phyloP scores from a whole-genome alignment of 495 filamentous ascomycete genomes.

The Xylaria nigripes region DNA sequence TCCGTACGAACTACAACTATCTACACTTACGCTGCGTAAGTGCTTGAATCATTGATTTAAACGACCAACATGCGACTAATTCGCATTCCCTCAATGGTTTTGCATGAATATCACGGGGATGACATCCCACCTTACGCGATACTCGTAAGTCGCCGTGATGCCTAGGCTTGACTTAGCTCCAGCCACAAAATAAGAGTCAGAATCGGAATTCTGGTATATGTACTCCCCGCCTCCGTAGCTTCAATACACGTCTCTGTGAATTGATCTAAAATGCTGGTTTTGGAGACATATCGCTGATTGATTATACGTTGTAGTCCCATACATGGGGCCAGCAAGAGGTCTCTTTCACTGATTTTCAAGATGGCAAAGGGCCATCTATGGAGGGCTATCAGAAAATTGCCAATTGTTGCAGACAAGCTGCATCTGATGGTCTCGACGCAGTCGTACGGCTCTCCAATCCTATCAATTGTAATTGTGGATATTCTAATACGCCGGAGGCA shows the following conservation, averaged over 20 bases:
- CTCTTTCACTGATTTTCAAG: slow-evolving; percentile 20
- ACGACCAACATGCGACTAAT: slow-evolving; percentile 3
- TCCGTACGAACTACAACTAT: no score
- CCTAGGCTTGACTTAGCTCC: neutral
- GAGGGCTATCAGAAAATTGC: slow-evolving; percentile 3
- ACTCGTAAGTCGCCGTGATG: neutral
- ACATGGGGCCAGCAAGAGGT: slow-evolving; percentile 35
- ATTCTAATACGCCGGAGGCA: slow-evolving; percentile 13
- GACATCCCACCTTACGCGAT: slow-evolving; percentile 6
- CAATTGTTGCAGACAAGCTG: neutral
- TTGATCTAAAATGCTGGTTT: neutral
- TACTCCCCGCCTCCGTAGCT: neutral
- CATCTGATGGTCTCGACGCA: slow-evolving; percentile 3
- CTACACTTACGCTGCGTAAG: no score
- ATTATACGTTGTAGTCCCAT: slow-evolving; percentile 26
- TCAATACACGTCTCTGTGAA: no score
- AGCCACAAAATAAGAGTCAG: neutral
- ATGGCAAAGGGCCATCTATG: slow-evolving; percentile 4
- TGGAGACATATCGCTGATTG: neutral
- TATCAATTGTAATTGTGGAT: slow-evolving; percentile 1
- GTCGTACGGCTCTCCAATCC: slow-evolving; percentile 16
- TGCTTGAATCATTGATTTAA: neutral
- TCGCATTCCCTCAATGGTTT: slow-evolving; percentile 1
- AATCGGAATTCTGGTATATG: neutral
- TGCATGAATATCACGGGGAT: slow-evolving; percentile 6